Evolutionary conservation across 2,329 filamentous ascomycete genomes (phyloP), one percentile per base, ranked within the genome.

Genomic region (Aspergillus eucalypticola): DNA sequence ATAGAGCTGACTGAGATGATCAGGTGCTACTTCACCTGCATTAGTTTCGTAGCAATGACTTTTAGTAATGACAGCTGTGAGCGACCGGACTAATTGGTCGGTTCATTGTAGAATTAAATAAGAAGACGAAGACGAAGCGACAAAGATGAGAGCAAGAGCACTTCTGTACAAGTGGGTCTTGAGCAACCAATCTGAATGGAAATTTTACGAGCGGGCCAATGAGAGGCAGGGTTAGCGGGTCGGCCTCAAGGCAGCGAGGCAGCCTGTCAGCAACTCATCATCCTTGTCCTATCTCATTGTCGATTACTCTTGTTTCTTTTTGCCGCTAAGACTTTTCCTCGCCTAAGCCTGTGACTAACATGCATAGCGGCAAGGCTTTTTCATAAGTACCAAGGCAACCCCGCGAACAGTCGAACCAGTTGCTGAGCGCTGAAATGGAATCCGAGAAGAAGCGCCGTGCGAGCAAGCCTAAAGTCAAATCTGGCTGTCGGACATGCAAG

Each of bases 401-500:
- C 15, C n/a, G 25, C 15, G 25, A 29, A 19, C 15, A 29, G 8
- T 19, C n/a, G 17, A 44, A 23, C 41, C 32, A 35, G 32, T 13
- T 11, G 32, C 32, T 15, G 25, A 29, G n/a, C 15, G 17, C 15
- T 50, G 25, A 29, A 50, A 50, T 50, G 46, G 46, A 50, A n/a
- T n/a, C 46, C 25, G 15, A 29, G 25, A 50, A 50, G 25, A 50
- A 50, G 46, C 46, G 25, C 17, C 46, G 46, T 17, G 25, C 46
- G 29, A 50, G 46, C 46, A 50, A 29, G 19, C 46, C 46, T 19
- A 56, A 44, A 49, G 48, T 29, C 23, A 60, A 57, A 11, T 41
- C 58, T 3, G 58, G 58, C 42, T 60, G 58, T 35, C 54, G 58
- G 15, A 60, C 58, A 17, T 60, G 58, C 58, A 60, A 60, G 58